Evolutionary conservation across 1,284 basidiomycete species (phyloP).

Genomic region (Rhodotorula sp.): DNA sequence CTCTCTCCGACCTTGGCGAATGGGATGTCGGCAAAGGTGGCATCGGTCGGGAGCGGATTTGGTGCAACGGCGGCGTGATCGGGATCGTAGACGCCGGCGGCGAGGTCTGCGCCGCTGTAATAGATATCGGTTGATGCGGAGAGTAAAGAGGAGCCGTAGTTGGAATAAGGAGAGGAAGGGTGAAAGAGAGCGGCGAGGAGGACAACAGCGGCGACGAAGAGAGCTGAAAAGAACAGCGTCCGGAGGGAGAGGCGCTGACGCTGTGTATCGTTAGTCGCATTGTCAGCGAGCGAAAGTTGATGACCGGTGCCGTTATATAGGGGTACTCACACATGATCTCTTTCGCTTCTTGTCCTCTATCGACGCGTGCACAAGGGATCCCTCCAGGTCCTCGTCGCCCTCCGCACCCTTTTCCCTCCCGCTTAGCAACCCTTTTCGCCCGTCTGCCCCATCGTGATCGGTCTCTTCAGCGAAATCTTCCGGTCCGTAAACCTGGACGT

Average conservation of each 20-base stretch:
- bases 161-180: constrained; percentile 18
- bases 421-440: constrained; percentile 8
- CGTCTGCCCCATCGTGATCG: neutral
- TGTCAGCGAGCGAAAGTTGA: neutral
- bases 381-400: constrained; percentile 4
- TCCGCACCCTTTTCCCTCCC: constrained; percentile 7
- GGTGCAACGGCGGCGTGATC: neutral
- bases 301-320: neutral
- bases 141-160: neutral
- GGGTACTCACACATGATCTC: neutral
- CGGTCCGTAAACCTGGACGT: neutral
- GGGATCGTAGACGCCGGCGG: constrained; percentile 9
- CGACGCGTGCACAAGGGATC: neutral
- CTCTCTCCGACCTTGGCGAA: constrained; percentile 32
- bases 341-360: neutral
- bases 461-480: constrained; percentile 4
- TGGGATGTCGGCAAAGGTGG: constrained; percentile 32
- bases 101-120: constrained; percentile 13
- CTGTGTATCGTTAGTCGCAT: neutral
- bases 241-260: constrained; percentile 5
- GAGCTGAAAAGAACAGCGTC: constrained; percentile 19
- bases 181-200: constrained; percentile 31
- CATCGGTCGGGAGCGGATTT: constrained; percentile 27
- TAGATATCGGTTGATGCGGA: neutral
- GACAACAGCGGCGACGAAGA: constrained; percentile 20